These are phyloP conservation scores for Ceratobasidium sp. DNA, from an alignment of 1,284 basidiomycete species.

Conservation along the genomic window DNA sequence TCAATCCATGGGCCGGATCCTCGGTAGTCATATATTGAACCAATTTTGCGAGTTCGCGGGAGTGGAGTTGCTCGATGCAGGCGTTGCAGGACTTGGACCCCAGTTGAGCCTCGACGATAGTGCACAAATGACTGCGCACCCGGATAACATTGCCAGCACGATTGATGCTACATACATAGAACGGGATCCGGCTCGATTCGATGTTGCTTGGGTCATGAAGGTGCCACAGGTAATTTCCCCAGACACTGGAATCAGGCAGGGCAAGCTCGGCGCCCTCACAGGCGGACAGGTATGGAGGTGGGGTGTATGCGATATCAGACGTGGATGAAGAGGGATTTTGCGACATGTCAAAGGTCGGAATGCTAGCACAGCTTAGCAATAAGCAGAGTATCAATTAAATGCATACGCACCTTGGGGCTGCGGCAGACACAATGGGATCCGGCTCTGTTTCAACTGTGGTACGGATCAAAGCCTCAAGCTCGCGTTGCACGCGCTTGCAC, in stretches of 20 bases:
- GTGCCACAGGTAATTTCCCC: constrained; percentile 10
- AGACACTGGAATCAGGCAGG: not conserved
- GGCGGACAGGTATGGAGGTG: no score
- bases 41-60: not conserved
- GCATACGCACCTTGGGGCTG: no score
- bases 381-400: no score
- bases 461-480: constrained; percentile 4
- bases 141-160: not conserved
- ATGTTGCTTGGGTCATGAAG: not conserved
- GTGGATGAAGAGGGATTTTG: no score
- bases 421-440: not conserved
- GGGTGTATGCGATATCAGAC: no score
- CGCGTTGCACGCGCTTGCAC: not conserved
- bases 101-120: not conserved
- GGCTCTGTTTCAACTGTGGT: not conserved
- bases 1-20: not conserved
- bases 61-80: not conserved
- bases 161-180: not conserved
- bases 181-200: not conserved
- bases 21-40: not conserved
- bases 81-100: not conserved
- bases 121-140: not conserved
- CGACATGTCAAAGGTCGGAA: no score
- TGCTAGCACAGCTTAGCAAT: no score
- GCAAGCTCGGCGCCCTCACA: no score